Percentiles rank a stretch among this genome's conserved stretches.
phyloP scores from a whole-genome alignment of 2,329 filamentous ascomycete species.

The Trichoderma oligosporum region DNA sequence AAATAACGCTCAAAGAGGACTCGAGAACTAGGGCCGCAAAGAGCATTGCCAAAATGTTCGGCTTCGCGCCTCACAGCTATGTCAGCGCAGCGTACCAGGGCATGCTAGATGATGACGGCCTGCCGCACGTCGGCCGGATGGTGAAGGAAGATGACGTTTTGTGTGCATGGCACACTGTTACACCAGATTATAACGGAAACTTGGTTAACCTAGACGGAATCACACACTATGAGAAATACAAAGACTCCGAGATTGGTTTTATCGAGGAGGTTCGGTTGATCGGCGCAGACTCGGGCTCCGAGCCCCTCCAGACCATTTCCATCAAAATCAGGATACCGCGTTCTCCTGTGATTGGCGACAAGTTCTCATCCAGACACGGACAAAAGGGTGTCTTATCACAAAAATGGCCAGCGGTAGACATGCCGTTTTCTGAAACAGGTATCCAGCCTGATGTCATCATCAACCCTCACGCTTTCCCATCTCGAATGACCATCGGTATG shows the following conservation, averaged over 20 bases:
- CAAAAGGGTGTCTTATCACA: constrained; percentile 97
- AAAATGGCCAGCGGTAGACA: constrained; percentile 88
- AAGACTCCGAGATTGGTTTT: constrained; percentile 82
- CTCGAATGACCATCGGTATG: constrained; percentile 99
- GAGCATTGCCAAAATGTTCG: constrained; percentile 77
- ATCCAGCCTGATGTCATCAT: constrained; percentile 98
- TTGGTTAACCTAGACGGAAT: constrained; percentile 81
- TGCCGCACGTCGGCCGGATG: constrained; percentile 75
- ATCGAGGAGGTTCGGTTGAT: constrained; percentile 91
- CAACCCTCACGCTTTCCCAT: constrained; percentile 98
- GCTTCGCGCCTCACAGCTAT: constrained; percentile 75
- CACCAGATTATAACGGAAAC: constrained; percentile 70
- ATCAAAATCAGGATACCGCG: constrained; percentile 91
- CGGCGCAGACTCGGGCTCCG: constrained; percentile 75
- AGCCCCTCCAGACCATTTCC: constrained; percentile 82
- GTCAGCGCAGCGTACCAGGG: constrained; percentile 67
- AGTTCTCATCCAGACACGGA: constrained; percentile 97
- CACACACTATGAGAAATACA: constrained; percentile 90
- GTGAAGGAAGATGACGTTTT: constrained; percentile 79
- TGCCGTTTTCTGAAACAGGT: constrained; percentile 95
- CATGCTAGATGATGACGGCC: constrained; percentile 79
- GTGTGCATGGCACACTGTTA: constrained; percentile 85
- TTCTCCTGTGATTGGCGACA: constrained; percentile 91
- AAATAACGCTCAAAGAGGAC: constrained; percentile 80
- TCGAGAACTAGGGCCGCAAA: constrained; percentile 62